Conservation (phyloP, 176 grass and related monocot species). For the Poa pratensis region DNA sequence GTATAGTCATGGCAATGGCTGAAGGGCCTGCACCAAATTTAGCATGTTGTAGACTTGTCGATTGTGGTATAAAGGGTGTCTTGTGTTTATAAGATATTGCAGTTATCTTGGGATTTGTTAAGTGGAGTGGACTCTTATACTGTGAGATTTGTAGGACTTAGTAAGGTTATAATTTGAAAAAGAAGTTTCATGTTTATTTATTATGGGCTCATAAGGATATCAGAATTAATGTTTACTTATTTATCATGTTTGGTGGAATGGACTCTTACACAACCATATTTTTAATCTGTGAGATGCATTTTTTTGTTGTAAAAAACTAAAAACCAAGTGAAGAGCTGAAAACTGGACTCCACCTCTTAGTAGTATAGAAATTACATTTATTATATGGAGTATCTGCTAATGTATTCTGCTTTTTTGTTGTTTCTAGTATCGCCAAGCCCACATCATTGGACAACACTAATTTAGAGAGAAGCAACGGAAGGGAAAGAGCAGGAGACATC, state of each 20-base stretch:
- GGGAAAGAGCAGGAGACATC: constrained; percentile 34
- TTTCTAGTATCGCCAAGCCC: constrained; percentile 44
- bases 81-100: background rate
- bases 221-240: background rate
- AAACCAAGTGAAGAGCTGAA: background rate
- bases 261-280: background rate
- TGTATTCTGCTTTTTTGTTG: constrained; percentile 31
- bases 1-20: background rate
- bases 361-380: constrained; percentile 10
- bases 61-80: background rate
- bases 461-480: constrained; percentile 37
- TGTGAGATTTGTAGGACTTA: constrained; percentile 13
- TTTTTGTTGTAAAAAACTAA: background rate
- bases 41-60: background rate
- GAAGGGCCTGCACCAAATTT: background rate
- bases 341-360: background rate
- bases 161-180: constrained; percentile 15
- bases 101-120: constrained; percentile 6
- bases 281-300: background rate
- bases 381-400: constrained; percentile 33
- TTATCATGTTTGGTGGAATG: background rate
- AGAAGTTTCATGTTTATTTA: background rate
- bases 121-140: background rate
- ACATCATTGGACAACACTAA: constrained; percentile 22
- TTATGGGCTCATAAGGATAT: background rate